phyloP scores from a whole-genome alignment of 225 moss, liverwort and hornwort species.

The Pseudoscleropodium purum region DNA sequence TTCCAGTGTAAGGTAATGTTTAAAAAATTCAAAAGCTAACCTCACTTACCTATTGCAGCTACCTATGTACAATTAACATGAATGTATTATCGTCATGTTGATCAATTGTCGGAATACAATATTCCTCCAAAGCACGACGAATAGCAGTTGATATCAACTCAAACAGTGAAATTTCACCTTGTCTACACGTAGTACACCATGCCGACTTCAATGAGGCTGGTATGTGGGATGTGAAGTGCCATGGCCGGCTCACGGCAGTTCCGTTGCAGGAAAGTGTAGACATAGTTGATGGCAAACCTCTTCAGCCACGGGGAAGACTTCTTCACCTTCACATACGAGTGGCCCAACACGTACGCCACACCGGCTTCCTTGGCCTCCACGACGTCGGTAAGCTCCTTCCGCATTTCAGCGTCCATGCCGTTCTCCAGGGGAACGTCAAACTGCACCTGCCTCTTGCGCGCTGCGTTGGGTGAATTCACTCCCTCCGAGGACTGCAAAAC shows the following conservation, averaged over 20 bases:
- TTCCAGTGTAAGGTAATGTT: neutral
- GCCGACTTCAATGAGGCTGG: constrained; percentile 45
- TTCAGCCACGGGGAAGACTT: constrained; percentile 21
- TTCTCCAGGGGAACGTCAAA: constrained; percentile 28
- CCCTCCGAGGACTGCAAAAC: constrained; percentile 2
- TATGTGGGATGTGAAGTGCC: constrained; percentile 31
- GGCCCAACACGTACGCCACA: constrained; percentile 39
- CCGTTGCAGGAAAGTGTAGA: constrained; percentile 31
- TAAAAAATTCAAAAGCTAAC: neutral
- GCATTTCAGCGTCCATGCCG: constrained; percentile 2
- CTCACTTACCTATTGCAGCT: neutral
- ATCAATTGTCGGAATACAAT: neutral
- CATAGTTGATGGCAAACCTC: constrained; percentile 22
- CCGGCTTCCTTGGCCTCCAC: constrained; percentile 30
- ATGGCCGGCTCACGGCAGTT: constrained; percentile 31
- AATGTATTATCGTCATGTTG: neutral
- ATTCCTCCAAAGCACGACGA: neutral
- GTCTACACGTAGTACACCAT: constrained; percentile 45
- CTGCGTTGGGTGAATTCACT: neutral
- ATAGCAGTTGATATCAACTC: neutral
- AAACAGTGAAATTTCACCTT: neutral
- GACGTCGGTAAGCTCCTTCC: constrained; percentile 22
- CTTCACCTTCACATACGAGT: constrained; percentile 24
- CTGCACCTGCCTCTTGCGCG: constrained; percentile 41
- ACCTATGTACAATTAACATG: neutral